Percentiles rank a stretch among this genome's conserved stretches.
These are phyloP conservation scores for Tricholoma sp. DNA, from an alignment of 768 basidiomycete genomes.

Conservation along the genomic window DNA sequence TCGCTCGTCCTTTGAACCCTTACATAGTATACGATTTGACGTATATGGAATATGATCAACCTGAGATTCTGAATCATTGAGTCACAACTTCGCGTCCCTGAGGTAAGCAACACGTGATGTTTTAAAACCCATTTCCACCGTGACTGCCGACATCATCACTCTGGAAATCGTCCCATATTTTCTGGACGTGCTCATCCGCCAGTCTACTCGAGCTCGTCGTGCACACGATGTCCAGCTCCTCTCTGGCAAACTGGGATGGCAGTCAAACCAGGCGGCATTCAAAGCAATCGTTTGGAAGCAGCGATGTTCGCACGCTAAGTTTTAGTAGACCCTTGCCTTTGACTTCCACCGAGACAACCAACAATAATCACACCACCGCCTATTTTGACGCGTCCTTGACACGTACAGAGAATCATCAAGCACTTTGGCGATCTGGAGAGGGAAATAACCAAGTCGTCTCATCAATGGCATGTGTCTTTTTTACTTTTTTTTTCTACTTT, in stretches of 20 bases:
- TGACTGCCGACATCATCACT: too few relatives aligned
- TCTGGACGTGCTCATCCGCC: neutral
- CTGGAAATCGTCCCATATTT: neutral
- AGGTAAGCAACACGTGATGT: neutral
- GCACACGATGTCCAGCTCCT: slow-evolving; percentile 12
- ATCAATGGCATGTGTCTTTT: neutral
- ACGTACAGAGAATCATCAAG: neutral
- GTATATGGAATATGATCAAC: too few relatives aligned
- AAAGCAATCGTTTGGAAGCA: neutral
- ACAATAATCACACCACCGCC: neutral
- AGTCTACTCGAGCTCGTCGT: neutral
- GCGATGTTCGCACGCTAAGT: neutral
- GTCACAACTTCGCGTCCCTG: neutral
- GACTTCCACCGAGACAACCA: neutral
- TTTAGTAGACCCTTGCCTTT: neutral
- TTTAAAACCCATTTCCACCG: too few relatives aligned
- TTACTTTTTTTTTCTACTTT: neutral
- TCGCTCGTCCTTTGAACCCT: neutral
- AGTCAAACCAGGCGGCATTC: slow-evolving; percentile 3
- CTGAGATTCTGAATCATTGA: too few relatives aligned
- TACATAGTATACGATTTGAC: too few relatives aligned
- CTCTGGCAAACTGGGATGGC: slow-evolving; percentile 17
- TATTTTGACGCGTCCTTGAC: slow-evolving; percentile 5
- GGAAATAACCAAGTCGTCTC: neutral
- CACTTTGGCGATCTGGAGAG: neutral